Conservation (phyloP, 306 rosid genomes). For the Styphnolobium japonicum region DNA sequence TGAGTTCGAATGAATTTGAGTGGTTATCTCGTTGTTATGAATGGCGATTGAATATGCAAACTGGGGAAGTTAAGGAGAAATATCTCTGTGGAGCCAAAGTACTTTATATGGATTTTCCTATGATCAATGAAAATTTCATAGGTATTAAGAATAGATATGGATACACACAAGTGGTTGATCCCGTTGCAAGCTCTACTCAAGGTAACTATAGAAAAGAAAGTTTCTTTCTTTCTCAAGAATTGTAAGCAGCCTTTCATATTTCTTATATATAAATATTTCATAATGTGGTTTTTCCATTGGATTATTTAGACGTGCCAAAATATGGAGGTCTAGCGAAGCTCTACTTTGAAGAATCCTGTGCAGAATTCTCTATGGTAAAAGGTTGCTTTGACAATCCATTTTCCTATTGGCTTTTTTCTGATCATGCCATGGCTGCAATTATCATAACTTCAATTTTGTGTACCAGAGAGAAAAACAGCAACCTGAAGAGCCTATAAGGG, state of each 20-base stretch:
- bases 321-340: slow-evolving; percentile 65
- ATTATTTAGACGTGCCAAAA: slow-evolving; percentile 35
- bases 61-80: slow-evolving; percentile 55
- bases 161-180: slow-evolving; percentile 56
- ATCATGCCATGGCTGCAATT: neutral
- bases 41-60: slow-evolving; percentile 66
- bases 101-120: slow-evolving; percentile 63
- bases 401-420: neutral
- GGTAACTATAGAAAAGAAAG: slow-evolving; percentile 23
- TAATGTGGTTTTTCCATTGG: neutral
- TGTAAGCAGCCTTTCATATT: neutral
- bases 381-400: neutral
- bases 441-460: neutral
- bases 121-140: slow-evolving; percentile 46
- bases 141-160: slow-evolving; percentile 57
- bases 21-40: slow-evolving; percentile 45
- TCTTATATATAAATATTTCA: neutral
- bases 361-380: slow-evolving; percentile 31
- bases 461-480: slow-evolving; percentile 31
- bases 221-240: neutral
- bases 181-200: slow-evolving; percentile 32
- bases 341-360: slow-evolving; percentile 48
- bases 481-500: slow-evolving; percentile 29
- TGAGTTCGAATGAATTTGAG: slow-evolving; percentile 30
- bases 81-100: slow-evolving; percentile 22